phyloP scores from a whole-genome alignment of 2,329 filamentous ascomycete genomes.

The Penicillium janthinellum region DNA sequence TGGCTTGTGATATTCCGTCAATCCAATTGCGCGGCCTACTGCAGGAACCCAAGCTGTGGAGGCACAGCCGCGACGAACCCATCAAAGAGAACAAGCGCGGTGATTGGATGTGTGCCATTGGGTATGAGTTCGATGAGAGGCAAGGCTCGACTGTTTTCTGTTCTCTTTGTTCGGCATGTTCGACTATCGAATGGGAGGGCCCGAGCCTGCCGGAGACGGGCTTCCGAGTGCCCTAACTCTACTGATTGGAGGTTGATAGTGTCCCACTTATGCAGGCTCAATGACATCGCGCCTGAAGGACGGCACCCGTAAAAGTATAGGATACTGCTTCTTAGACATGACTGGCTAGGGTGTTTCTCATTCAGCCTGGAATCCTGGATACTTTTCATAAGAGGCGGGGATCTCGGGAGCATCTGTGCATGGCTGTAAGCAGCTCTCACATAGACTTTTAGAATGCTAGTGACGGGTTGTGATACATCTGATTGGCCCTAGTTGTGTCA shows the following conservation, averaged over 20 bases:
- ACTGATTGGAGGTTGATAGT: conserved; percentile 12
- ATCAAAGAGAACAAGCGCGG: conserved; percentile 1
- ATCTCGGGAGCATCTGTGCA: neutral
- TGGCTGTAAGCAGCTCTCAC: neutral
- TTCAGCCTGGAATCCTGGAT: neutral
- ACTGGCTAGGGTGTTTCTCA: neutral
- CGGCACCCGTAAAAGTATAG: neutral
- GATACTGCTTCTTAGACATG: too few relatives aligned
- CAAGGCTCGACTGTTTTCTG: conserved; percentile 12
- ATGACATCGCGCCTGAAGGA: conserved; percentile 12
- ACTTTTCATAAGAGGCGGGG: neutral
- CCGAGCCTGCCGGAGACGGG: conserved; percentile 7
- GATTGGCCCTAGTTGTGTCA: conserved; percentile 19
- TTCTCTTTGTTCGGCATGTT: conserved; percentile 7
- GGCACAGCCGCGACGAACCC: conserved; percentile 21
- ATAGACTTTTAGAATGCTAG: neutral
- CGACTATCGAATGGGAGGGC: conserved; percentile 1
- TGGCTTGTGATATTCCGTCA: conserved; percentile 16
- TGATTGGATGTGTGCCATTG: conserved; percentile 14
- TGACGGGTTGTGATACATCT: conserved; percentile 19
- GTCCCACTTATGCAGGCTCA: neutral
- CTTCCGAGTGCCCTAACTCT: conserved; percentile 8
- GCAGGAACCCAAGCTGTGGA: conserved; percentile 38
- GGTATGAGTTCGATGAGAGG: neutral
- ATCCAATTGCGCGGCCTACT: conserved; percentile 35